Base-by-base conservation (phyloP, 2,329 filamentous ascomycete genomes). In the Ceratocystis colombiana region DNA sequence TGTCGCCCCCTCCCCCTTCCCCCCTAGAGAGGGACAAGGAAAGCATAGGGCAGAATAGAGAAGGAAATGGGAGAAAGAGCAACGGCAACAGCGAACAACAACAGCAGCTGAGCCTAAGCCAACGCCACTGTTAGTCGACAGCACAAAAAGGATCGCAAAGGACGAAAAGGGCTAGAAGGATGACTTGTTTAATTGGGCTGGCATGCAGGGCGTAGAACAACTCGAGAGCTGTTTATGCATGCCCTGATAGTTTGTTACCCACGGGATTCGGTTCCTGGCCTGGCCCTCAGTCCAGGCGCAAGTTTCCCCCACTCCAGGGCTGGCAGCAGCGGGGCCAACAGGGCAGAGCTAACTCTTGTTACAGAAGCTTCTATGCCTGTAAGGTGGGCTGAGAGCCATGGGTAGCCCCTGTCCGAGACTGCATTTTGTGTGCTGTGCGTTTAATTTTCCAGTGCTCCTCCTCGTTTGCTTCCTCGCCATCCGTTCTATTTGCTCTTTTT, bases 261-360 rank as follows among this genome's bases (percentile, higher is more conserved):
- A 57, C 10, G 53, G 53, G 53, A 57, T 57, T 30, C 53, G 53
- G 53, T 57, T 57, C 53, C 53, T 57, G 53, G 53, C 53, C 30
- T 37, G 33, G 33, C 15, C 25, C 28, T 25, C 20, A 25, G 48
- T 53, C 20, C 10, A 8, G 48, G 10, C 17, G 46, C 17, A 48
- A 12, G 45, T 25, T 25, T 48, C 45, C n/a, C 45, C 45, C 45
- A 17, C 45, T 48, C n/a, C 45, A 17, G 45, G 33, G 33, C 33
- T 37, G 8, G 33, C 8, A 37, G 33, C 33, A 10, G 33, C 33
- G 10, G 8, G 33, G 8, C 50, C 22, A 55, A 33, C 17, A n/a
- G 17, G 17, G 17, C 46, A 50, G 17, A n/a, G 20, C 17, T n/a
- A 22, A 5, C 46, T n/a, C 25, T 30, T 22, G 25, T 57, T n/a